Evolutionary conservation across 495 filamentous ascomycete genomes (phyloP), one percentile per base, ranked within the genome.

Genomic region (Emericellopsis terricola): DNA sequence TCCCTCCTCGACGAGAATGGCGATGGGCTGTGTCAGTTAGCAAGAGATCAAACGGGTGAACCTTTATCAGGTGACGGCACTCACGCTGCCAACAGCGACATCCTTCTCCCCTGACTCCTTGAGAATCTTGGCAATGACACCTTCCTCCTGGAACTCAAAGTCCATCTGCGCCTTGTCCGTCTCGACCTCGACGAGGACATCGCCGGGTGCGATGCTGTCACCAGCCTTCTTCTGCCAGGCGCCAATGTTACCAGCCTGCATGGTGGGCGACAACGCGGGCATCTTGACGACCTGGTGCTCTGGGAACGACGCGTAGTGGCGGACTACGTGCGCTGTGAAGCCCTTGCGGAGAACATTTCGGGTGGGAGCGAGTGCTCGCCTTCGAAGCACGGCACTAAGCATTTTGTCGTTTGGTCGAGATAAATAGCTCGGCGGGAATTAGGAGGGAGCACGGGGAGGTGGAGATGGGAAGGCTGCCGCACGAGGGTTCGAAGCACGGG

Each of bases 111-210:
- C 91, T 20, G 75, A 75, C 2, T 93, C 81, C 62, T 84, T 92
- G 55, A 99, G 57, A 39, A 96, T 71, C 71, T 94, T 96, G 38
- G 91, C 91, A 37, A 99, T 62, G 21, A 92, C 67, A 62, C 91
- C 89, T 52, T 99, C 89, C 43, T 99, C 89, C 58, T 99, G 91
- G 57, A 91, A 99, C 58, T 99, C 91, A 48, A 99, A 99, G 65
- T 99, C 91, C 91, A 99, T 99, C 59, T 99, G 91, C 28, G 91
- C 91, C 68, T 99, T 99, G 59, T 99, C 91, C 49, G 91, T 99
- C 65, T 99, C 91, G 51, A 99, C 96, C 66, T 99, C 91, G 19
- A 96, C 91, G 38, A 99, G 60, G n/a, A 96, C 86, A 58, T 99
- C 91, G 50, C 91, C 91, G 29, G 91, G 85, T 38, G 71, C 56